These are phyloP conservation scores for Mucor irregularis DNA, from an alignment of 371 early-diverging fungal genomes.

Conservation along the genomic window DNA sequence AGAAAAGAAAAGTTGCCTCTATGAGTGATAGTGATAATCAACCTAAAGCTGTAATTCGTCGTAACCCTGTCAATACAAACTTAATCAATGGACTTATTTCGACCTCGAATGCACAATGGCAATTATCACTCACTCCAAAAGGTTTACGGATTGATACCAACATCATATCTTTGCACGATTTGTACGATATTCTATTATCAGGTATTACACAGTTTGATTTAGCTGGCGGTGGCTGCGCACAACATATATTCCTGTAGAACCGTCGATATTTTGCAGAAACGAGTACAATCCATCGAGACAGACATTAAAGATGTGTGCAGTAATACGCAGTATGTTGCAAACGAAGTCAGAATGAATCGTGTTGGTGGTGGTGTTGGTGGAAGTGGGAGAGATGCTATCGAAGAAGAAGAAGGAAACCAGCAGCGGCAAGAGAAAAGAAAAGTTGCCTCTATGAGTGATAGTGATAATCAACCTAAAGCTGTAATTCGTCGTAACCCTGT, in stretches of 20 bases:
- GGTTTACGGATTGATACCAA: conserved; percentile 48
- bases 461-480: too few relatives aligned
- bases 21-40: too few relatives aligned
- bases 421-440: background rate
- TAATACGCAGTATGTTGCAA: conserved; percentile 36
- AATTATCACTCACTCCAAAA: conserved; percentile 37
- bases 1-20: background rate
- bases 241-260: too few relatives aligned
- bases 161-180: conserved; percentile 40
- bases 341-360: conserved; percentile 24
- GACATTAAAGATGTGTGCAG: conserved; percentile 30
- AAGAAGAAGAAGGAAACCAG: too few relatives aligned
- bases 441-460: too few relatives aligned
- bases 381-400: too few relatives aligned
- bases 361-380: too few relatives aligned
- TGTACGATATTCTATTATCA: conserved; percentile 41
- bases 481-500: background rate
- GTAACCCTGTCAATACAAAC: background rate
- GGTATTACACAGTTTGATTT: conserved; percentile 36
- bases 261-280: conserved; percentile 32
- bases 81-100: background rate
- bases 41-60: too few relatives aligned
- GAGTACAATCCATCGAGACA: conserved; percentile 35
- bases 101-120: conserved; percentile 27
- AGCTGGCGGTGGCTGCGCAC: background rate